Base-by-base conservation (phyloP, 257 asterid genomes). In the Solanum tarapatanum region DNA sequence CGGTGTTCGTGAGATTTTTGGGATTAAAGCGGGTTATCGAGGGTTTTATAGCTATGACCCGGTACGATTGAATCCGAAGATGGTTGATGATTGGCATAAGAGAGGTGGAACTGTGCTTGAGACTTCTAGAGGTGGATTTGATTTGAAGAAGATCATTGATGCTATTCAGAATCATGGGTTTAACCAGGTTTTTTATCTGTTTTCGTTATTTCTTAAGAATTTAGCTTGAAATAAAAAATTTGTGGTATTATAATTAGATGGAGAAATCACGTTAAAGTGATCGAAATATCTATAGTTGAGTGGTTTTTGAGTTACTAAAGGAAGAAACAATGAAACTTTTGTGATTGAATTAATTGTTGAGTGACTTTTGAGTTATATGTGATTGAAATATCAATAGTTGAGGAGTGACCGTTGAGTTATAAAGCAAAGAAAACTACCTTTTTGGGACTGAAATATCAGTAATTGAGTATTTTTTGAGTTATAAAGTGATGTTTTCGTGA, bases 91-190 rank as follows among this genome's bases (percentile, higher is more conserved):
- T 43, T 94, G 98, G 98, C 98, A 95, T 41, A 90, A 62, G 64
- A 94, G 84, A 74, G 98, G 98, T 1, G 98, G 98, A 11, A 94
- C 98, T 37, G 89, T 87, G 62, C 92, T 96, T 0, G 90, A 92
- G 89, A 96, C 98, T 26, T 94, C 98, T 3, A 89, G 98, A 75
- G 98, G 98, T 33, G 98, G 98, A 7, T 96, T 93, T 87, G 90
- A 96, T 87, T 92, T 94, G 33, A 32, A 87, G 19, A 89, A 84
- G 87, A 96, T 94, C 8, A 94, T 94, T n/a, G 66, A 92, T 82
- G 93, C 94, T 83, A 93, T 96, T 89, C 91, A 94, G 73, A 84
- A 91, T 83, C 95, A 88, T 23, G 94, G 94, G 7, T 93, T 90
- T 87, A 96, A 94, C 35, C 98, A 94, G 96, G 98, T 95, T 72